Evolutionary conservation across 768 basidiomycete genomes (phyloP), one percentile per base, ranked within the genome.

Genomic region (Leccinum disarticulatum): DNA sequence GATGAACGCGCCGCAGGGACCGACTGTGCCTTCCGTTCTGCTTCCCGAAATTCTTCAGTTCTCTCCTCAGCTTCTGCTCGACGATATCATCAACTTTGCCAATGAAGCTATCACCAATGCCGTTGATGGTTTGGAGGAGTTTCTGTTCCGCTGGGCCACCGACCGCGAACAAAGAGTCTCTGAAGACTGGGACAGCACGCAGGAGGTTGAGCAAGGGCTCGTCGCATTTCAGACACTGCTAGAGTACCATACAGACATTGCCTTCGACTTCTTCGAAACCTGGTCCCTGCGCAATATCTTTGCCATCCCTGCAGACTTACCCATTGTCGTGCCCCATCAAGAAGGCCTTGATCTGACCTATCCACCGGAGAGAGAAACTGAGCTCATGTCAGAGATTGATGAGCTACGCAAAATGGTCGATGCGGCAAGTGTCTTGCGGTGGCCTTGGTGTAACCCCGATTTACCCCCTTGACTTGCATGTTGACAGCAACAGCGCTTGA

Each of bases 281-380:
- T 96, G 94, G 93, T 87, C 86, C 11, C 72, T 94, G 68, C 79
- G 93, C 46, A 97, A 96, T 73, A 89, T 94, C 58, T 96, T 96
- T 66, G 83, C 86, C 54, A 81, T 94, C 15, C 84, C 87, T 0
- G 78, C 82, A 3, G 85, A 87, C 60, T 67, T 92, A 35, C 87
- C 87, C 0, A 76, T 93, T 33, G 85, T 93, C 14, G 80, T 87
- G 4, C 89, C 89, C 3, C 91, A 92, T 67, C 93, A 95, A 58
- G 80, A 81, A 54, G 83, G 84, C 1, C 75, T 93, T 31, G 83
- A 93, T 73, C 78, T 95, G 55, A 81, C 82, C 3, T 70, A 78
- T 31, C 81, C 83, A 0, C 76, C 80, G n/a, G 82, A 84, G 61
- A 78, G 79, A 55, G 83, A 88, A 65, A 79, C 81, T 33, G 84